These are phyloP conservation scores for Blumeria graminis DNA, from an alignment of 2,329 filamentous ascomycete species.

Conservation along the genomic window DNA sequence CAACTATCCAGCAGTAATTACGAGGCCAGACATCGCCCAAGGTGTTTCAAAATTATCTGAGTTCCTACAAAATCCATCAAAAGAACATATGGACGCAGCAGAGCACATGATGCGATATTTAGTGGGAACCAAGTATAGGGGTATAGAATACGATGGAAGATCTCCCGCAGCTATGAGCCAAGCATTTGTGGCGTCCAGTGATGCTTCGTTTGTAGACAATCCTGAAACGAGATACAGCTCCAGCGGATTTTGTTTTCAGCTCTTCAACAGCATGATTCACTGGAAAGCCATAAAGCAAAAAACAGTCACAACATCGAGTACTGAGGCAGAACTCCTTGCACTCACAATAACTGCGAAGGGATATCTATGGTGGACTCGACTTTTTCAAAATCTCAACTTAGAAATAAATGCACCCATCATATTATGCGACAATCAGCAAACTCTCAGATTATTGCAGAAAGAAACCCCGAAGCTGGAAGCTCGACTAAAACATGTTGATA, in stretches of 20 bases:
- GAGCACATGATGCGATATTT: background rate
- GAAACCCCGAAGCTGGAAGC: background rate
- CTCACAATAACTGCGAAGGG: background rate
- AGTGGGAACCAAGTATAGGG: background rate
- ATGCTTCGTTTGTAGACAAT: background rate
- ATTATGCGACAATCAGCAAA: conserved; percentile 1
- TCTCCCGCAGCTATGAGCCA: background rate
- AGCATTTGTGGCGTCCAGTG: background rate
- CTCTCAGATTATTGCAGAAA: background rate
- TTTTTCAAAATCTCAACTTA: conserved; percentile 1
- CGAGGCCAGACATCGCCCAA: background rate
- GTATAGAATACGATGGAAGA: background rate
- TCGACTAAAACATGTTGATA: background rate
- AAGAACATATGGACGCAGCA: background rate
- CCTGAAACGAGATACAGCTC: background rate
- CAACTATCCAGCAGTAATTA: background rate
- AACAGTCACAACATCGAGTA: background rate
- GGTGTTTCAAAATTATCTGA: background rate
- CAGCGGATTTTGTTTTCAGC: background rate
- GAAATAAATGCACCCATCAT: background rate
- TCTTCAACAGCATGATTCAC: background rate
- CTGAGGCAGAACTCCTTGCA: background rate
- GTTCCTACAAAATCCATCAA: background rate
- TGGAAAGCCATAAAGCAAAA: background rate
- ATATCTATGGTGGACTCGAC: conserved; percentile 2